phyloP scores from a whole-genome alignment of 768 basidiomycete genomes.

The Trametes cingulata region DNA sequence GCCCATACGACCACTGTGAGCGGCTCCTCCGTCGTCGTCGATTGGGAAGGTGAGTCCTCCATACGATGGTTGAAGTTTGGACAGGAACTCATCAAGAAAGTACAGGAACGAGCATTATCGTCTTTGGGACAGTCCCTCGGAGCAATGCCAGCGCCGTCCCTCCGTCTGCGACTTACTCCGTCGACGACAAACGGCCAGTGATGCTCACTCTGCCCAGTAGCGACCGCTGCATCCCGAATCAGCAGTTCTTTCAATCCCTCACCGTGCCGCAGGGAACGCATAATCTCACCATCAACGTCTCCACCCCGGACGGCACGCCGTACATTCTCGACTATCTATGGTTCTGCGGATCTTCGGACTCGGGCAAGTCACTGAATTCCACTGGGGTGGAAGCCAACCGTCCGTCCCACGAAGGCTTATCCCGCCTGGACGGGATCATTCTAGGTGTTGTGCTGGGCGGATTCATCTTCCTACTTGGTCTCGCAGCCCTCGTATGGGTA shows the following conservation, averaged over 20 bases:
- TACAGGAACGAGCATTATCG: constrained; percentile 47
- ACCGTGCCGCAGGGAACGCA: constrained; percentile 35
- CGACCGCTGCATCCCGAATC: constrained; percentile 34
- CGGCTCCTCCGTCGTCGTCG: not conserved
- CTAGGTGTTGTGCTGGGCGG: constrained; percentile 20
- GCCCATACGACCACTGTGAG: not conserved
- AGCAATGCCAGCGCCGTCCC: constrained; percentile 39
- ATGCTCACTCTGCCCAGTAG: constrained; percentile 41
- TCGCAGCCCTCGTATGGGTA: constrained; percentile 12
- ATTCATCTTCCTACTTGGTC: constrained; percentile 4
- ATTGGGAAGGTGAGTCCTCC: not conserved
- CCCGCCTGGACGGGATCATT: constrained; percentile 11
- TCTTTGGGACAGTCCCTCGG: constrained; percentile 46
- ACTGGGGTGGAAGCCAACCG: not conserved
- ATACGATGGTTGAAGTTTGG: not conserved
- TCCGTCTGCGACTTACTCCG: constrained; percentile 42
- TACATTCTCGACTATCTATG: constrained; percentile 45
- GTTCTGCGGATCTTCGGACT: constrained; percentile 24
- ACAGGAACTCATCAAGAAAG: not conserved
- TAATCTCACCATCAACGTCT: constrained; percentile 41
- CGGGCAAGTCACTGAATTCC: not conserved
- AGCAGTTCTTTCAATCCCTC: constrained; percentile 43
- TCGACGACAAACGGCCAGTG: constrained; percentile 39
- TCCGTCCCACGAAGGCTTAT: not conserved
- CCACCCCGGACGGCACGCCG: constrained; percentile 34